phyloP scores from a whole-genome alignment of 805 yeast species.

The Saccharomyces kudriavzevii region DNA sequence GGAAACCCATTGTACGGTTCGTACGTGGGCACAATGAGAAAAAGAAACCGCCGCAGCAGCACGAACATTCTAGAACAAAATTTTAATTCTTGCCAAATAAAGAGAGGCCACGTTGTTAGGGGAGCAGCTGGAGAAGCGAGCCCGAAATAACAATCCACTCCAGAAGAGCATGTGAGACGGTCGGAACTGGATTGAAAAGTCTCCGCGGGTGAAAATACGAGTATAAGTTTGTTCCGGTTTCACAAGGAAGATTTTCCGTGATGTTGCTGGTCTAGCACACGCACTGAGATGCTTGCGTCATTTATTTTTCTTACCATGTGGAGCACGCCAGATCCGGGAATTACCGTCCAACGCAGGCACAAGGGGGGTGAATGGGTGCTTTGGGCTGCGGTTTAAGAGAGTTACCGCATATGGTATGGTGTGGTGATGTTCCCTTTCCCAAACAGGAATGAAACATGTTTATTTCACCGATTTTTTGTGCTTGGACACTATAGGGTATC shows the following conservation, averaged over 20 bases:
- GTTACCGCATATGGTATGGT: neutral
- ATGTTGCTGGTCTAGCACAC: neutral
- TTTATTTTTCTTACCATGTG: neutral
- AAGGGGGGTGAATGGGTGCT: neutral
- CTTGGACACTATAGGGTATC: neutral
- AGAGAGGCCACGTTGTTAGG: neutral
- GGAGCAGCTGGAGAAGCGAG: neutral
- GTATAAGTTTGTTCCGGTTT: neutral
- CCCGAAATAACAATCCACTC: neutral
- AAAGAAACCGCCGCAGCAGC: neutral
- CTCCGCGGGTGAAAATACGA: neutral
- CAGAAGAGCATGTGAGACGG: neutral
- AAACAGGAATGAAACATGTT: neutral
- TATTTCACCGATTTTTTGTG: neutral
- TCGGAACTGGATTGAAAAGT: neutral
- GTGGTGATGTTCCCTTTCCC: neutral
- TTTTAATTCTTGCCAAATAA: neutral
- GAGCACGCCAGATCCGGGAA: neutral
- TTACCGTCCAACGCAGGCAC: neutral
- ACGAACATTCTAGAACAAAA: neutral
- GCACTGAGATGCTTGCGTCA: neutral
- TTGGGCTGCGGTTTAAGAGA: neutral
- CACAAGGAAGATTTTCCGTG: neutral
- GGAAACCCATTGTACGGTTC: neutral
- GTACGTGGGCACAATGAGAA: neutral